These are phyloP conservation scores for Cerrena zonata DNA, from an alignment of 1,284 basidiomycete species.

Conservation along the genomic window DNA sequence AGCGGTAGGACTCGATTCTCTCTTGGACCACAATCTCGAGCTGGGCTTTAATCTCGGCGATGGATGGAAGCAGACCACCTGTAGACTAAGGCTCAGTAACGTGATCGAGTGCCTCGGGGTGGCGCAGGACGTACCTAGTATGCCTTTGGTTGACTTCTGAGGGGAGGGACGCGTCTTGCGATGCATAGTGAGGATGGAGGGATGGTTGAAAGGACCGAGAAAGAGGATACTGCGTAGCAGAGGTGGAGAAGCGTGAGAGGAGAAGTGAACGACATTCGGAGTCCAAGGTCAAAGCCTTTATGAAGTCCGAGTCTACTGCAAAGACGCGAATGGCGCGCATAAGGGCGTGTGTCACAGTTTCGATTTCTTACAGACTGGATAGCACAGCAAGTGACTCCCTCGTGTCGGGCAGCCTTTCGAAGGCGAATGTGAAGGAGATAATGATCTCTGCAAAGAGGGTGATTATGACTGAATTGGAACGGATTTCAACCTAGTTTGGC, in stretches of 20 bases:
- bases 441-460: background rate
- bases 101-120: background rate
- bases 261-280: too few species aligned
- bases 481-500: conserved; percentile 2
- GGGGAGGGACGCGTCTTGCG: background rate
- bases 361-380: too few species aligned
- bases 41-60: conserved; percentile 25
- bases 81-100: background rate
- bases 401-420: too few species aligned
- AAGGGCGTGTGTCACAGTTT: too few species aligned
- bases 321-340: too few species aligned
- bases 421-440: background rate
- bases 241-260: too few species aligned
- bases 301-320: too few species aligned
- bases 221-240: background rate
- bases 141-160: background rate
- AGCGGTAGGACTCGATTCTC: conserved; percentile 43
- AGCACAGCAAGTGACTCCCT: too few species aligned
- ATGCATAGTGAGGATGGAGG: background rate
- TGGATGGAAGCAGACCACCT: background rate
- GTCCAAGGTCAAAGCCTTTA: too few species aligned
- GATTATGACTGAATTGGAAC: too few species aligned
- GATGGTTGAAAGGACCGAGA: background rate
- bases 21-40: conserved; percentile 39
- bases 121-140: background rate